phyloP scores from a whole-genome alignment of 164 flowering plant genomes.

The Piper longum region DNA sequence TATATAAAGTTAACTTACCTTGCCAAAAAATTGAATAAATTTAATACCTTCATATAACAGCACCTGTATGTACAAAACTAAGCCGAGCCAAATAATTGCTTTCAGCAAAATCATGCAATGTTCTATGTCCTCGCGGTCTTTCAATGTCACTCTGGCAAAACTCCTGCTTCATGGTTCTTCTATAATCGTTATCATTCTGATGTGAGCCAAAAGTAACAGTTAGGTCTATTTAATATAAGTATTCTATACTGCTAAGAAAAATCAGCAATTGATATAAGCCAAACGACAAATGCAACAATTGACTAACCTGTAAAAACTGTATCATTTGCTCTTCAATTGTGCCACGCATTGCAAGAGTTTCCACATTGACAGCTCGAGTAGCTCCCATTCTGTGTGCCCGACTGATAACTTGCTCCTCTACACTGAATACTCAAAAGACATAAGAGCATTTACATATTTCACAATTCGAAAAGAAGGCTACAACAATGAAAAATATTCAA shows the following conservation, averaged over 20 bases:
- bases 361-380: conserved; percentile 80
- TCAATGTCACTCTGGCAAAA: conserved; percentile 26
- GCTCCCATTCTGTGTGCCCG: conserved; percentile 99
- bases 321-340: conserved; percentile 97
- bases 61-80: conserved; percentile 42
- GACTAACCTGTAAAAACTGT: conserved; percentile 56
- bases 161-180: conserved; percentile 46
- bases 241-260: too few species aligned
- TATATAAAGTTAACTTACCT: too few species aligned
- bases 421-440: conserved; percentile 25
- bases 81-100: conserved; percentile 69
- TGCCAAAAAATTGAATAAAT: too few species aligned
- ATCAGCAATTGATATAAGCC: not conserved
- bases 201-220: not conserved
- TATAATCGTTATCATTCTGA: conserved; percentile 35
- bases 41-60: conserved; percentile 11
- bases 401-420: conserved; percentile 99
- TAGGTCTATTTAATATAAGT: not conserved
- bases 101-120: conserved; percentile 94
- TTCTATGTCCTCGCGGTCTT: conserved; percentile 41
- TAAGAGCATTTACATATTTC: not conserved
- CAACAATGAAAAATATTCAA: not conserved
- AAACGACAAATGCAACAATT: not conserved
- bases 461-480: not conserved
- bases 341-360: conserved; percentile 91